phyloP scores from a whole-genome alignment of 129 eudicot genomes.

The Flaveria ramosissima region DNA sequence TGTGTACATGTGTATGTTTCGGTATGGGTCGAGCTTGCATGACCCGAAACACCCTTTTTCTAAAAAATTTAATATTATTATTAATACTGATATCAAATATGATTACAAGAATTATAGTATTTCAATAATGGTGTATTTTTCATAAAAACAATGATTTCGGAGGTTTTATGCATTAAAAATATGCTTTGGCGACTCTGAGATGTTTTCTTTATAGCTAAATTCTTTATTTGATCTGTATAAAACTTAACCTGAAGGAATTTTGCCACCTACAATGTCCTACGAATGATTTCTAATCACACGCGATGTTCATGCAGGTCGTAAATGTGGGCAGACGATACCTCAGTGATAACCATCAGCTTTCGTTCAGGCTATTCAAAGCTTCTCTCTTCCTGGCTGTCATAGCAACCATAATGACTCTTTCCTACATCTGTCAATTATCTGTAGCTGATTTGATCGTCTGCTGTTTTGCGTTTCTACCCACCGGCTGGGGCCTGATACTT shows the following conservation, averaged over 20 bases:
- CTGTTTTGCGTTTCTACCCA: constrained; percentile 89
- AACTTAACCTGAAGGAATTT: background rate
- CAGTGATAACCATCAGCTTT: constrained; percentile 72
- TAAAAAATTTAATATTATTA: background rate
- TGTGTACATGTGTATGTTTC: too few relatives aligned
- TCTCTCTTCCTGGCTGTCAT: constrained; percentile 63
- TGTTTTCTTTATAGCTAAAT: background rate
- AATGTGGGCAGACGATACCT: constrained; percentile 66
- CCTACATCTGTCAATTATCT: constrained; percentile 70
- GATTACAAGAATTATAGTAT: background rate
- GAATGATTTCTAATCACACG: constrained; percentile 9
- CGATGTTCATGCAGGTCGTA: constrained; percentile 47
- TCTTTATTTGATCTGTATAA: background rate
- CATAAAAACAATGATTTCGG: background rate
- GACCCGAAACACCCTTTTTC: background rate
- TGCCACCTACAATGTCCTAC: too few relatives aligned
- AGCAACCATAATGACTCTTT: constrained; percentile 66
- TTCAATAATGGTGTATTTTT: background rate
- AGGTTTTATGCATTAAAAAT: background rate
- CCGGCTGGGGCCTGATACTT: constrained; percentile 95
- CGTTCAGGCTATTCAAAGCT: constrained; percentile 78
- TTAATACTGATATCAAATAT: background rate
- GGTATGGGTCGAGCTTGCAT: background rate
- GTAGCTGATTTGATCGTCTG: constrained; percentile 64
- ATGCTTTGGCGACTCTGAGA: background rate